Evolutionary conservation across 148 eudicot genomes (phyloP), one percentile per base, ranked within the genome.

Genomic region (Amaranthus cruentus): DNA sequence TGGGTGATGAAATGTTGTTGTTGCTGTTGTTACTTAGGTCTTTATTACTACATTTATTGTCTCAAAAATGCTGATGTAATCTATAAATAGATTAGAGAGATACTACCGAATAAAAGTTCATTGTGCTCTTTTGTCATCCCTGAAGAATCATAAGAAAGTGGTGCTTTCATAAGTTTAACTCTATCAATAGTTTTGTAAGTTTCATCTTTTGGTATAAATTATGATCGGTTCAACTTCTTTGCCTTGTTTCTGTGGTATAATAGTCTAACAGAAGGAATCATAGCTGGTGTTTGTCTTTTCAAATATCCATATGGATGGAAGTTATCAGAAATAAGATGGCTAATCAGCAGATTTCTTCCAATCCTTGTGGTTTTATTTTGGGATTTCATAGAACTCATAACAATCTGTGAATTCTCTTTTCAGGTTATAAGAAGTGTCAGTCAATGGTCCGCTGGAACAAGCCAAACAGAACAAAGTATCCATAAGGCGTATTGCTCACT

Each of bases 371-470:
- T 62, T 2, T 55, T 68, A n/a, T 7, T 12, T 70, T 73, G 58
- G 60, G 47, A 46, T 70, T 44, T 62, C 50, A 14, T 1, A 28
- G 53, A 11, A 53, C 14, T 50, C 6, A 9, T 55, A 6, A 56
- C 15, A 53, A 44, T 63, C 62, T 14, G 46, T 55, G 28, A 14
- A 50, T 65, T 84, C 66, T 75, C 44, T 52, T 77, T 78, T 65
- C 89, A 95, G 98, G 83, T 95, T 71, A 79, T 95, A 66, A 87
- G 98, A 78, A 91, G 98, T 83, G 98, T 91, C 78, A 91, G 96
- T 79, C 97, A 91, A 69, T 95, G 98, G 98, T 95, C 98, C 71
- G 97, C 98, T 77, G 98, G 98, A 65, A 95, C 97, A 55, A 95
- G 97, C 84, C 98, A 88, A 86, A 85, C 87, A 74, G 98, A 95